A percentile compares a stretch with the other conserved stretches of the same genome.
phyloP scores from a whole-genome alignment of 129 eudicot species.

The Artemisia tridentata region DNA sequence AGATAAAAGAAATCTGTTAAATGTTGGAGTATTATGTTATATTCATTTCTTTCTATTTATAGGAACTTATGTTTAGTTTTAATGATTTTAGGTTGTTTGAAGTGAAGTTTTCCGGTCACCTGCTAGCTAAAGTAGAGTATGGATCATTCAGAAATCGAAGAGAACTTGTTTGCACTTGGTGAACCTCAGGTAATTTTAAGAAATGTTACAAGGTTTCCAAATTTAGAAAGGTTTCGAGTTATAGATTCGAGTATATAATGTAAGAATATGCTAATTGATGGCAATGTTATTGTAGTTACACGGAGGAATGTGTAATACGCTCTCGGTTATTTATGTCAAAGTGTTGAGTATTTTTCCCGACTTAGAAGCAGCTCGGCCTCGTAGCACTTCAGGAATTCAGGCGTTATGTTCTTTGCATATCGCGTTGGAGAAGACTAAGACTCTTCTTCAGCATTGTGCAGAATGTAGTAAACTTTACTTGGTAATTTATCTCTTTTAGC shows the following conservation, averaged over 20 bases:
- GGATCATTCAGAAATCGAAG: slow-evolving; percentile 85
- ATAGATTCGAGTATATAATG: background rate
- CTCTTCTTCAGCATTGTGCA: slow-evolving; percentile 87
- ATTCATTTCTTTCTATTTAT: background rate
- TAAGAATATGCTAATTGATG: slow-evolving; percentile 22
- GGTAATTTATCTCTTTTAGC: slow-evolving; percentile 39
- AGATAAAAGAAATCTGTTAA: background rate
- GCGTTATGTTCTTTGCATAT: slow-evolving; percentile 88
- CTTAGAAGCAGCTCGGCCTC: slow-evolving; percentile 89
- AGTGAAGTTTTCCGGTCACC: background rate
- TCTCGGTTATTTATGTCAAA: slow-evolving; percentile 58
- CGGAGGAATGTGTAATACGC: slow-evolving; percentile 83
- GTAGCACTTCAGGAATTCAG: slow-evolving; percentile 94
- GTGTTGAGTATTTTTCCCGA: slow-evolving; percentile 73
- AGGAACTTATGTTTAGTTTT: background rate
- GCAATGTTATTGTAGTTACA: slow-evolving; percentile 55
- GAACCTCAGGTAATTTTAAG: slow-evolving; percentile 75
- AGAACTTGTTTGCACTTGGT: slow-evolving; percentile 65
- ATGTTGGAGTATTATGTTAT: background rate
- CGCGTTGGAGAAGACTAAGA: slow-evolving; percentile 88
- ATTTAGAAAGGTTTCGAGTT: slow-evolving; percentile 15
- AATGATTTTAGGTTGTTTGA: slow-evolving; percentile 28
- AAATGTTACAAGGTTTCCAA: background rate
- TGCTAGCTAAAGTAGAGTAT: too few species aligned
- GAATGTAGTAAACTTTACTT: slow-evolving; percentile 93